Conservation (phyloP, 2,329 filamentous ascomycete genomes). For the Pseudogymnoascus sp. region DNA sequence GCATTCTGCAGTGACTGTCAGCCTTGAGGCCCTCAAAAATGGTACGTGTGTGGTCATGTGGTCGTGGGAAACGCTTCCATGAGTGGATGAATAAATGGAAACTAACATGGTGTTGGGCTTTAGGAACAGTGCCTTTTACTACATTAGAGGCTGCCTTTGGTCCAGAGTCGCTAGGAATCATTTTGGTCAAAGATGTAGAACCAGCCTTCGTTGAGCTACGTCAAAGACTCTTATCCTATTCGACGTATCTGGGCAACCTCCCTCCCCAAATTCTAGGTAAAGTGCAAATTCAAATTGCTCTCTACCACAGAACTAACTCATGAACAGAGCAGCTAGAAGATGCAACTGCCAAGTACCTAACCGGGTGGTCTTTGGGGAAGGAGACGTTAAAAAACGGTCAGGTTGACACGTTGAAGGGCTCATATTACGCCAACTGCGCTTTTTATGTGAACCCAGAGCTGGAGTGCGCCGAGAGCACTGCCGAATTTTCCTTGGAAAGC, state of each 20-base stretch:
- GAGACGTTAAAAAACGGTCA: slow-evolving; percentile 71
- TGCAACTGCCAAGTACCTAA: slow-evolving; percentile 53
- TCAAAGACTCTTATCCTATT: slow-evolving; percentile 68
- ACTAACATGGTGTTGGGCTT: not conserved
- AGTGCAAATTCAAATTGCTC: slow-evolving; percentile 17
- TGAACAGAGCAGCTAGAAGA: slow-evolving; percentile 49
- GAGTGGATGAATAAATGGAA: not conserved
- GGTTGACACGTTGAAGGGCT: slow-evolving; percentile 73
- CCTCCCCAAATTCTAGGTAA: slow-evolving; percentile 62
- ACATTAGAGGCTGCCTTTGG: slow-evolving; percentile 76
- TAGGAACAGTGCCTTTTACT: slow-evolving; percentile 60
- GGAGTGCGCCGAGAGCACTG: slow-evolving; percentile 52
- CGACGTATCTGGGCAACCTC: slow-evolving; percentile 81
- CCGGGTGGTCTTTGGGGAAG: slow-evolving; percentile 74
- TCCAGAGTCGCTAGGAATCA: slow-evolving; percentile 80
- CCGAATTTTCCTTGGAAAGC: slow-evolving; percentile 47
- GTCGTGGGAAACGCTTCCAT: not conserved
- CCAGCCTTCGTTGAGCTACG: slow-evolving; percentile 63
- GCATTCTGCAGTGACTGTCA: slow-evolving; percentile 39
- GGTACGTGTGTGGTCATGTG: slow-evolving; percentile 33
- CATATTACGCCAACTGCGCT: slow-evolving; percentile 76
- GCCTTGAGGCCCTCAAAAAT: slow-evolving; percentile 50
- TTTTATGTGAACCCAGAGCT: slow-evolving; percentile 61
- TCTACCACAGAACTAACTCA: slow-evolving; percentile 13
- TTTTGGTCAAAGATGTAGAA: slow-evolving; percentile 84